phyloP scores from a whole-genome alignment of 306 rosid genomes.

The Prunus dulcis region DNA sequence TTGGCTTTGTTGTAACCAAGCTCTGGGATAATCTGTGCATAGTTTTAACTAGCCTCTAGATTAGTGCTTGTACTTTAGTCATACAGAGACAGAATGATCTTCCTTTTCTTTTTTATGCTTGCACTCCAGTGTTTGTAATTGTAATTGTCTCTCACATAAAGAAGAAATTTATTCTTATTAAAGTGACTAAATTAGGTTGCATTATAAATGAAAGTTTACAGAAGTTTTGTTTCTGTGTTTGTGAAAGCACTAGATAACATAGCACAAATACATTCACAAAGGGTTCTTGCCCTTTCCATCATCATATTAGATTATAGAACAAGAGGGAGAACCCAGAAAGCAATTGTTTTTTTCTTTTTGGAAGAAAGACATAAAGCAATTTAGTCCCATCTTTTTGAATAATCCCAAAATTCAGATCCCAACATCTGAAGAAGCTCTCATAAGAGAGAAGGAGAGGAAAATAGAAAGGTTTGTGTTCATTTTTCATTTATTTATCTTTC shows the following conservation, averaged over 20 bases:
- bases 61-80: no score
- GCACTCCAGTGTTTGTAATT: neutral
- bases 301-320: neutral
- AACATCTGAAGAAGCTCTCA: neutral
- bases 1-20: no score
- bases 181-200: neutral
- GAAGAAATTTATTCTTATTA: neutral
- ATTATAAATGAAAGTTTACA: no score
- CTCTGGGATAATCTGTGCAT: no score
- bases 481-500: neutral
- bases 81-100: no score
- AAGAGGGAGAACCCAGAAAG: neutral
- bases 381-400: neutral
- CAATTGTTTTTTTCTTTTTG: neutral
- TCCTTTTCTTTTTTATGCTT: no score
- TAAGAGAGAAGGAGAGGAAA: neutral
- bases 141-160: neutral
- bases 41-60: no score
- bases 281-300: neutral
- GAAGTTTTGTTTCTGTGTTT: no score
- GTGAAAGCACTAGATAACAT: no score
- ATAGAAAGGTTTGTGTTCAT: constrained; percentile 19
- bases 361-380: neutral
- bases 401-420: neutral
- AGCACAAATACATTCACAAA: no score